A percentile compares a stretch with the other conserved stretches of the same genome.
phyloP scores from a whole-genome alignment of 169 alveolate species.

The Plasmodium yoelii region DNA sequence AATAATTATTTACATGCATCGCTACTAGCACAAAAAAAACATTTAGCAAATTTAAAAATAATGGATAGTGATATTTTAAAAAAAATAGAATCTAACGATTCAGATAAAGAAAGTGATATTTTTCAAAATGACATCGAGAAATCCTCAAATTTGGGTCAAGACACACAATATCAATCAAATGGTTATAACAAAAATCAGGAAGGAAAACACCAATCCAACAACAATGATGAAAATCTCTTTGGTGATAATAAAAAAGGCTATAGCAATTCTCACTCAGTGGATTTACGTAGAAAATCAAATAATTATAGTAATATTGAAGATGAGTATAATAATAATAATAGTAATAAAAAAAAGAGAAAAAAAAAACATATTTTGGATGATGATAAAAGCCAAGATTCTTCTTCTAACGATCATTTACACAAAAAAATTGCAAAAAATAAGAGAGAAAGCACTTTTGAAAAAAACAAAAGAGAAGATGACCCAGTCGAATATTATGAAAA shows the following conservation, averaged over 20 bases:
- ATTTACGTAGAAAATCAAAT: slow-evolving; percentile 3
- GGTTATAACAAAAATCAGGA: background rate
- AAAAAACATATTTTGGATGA: slow-evolving; percentile 66
- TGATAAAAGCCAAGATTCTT: slow-evolving; percentile 20
- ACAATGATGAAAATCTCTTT: background rate
- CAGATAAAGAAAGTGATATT: slow-evolving; percentile 16
- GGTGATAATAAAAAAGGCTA: background rate
- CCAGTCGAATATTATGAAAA: background rate
- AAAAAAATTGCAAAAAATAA: slow-evolving; percentile 37
- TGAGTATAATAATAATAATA: background rate
- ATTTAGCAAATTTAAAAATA: slow-evolving; percentile 56
- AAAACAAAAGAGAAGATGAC: slow-evolving; percentile 35
- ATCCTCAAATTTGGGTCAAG: background rate
- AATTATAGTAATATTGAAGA: slow-evolving; percentile 5
- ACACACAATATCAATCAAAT: background rate
- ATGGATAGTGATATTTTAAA: slow-evolving; percentile 29
- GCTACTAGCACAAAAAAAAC: slow-evolving; percentile 56
- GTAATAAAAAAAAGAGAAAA: slow-evolving; percentile 53
- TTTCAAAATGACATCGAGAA: background rate
- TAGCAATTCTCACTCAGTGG: background rate
- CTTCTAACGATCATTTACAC: background rate
- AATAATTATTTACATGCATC: slow-evolving; percentile 50
- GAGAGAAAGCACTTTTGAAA: background rate
- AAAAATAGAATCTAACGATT: slow-evolving; percentile 52
- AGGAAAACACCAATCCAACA: background rate